phyloP scores from a whole-genome alignment of 1,284 basidiomycete genomes.

The Schizophyllum amplum region DNA sequence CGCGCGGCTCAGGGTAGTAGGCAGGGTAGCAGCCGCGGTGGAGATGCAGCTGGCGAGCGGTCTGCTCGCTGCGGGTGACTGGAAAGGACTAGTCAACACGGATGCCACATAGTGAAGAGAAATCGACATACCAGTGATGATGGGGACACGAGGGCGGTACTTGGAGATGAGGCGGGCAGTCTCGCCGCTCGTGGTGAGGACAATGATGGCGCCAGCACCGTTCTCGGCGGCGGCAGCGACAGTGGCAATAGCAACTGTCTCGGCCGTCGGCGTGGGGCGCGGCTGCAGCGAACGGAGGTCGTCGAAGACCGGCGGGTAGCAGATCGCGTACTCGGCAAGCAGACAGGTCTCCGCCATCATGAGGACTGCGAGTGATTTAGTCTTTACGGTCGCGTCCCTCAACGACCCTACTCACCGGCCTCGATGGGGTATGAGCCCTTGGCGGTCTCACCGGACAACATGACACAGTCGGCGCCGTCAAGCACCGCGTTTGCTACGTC shows the following conservation, averaged over 20 bases:
- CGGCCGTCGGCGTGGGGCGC: conserved; percentile 85
- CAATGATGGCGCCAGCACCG: conserved; percentile 88
- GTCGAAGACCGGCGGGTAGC: conserved; percentile 88
- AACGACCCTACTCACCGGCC: conserved; percentile 55
- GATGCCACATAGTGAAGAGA: not conserved
- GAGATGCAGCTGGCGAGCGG: conserved; percentile 93
- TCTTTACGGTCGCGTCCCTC: conserved; percentile 12
- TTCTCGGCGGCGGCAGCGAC: conserved; percentile 95
- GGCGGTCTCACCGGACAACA: conserved; percentile 97
- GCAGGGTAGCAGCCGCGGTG: conserved; percentile 97
- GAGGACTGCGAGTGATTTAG: conserved; percentile 46
- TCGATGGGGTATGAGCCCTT: conserved; percentile 93
- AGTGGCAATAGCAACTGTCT: conserved; percentile 91
- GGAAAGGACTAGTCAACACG: conserved; percentile 8
- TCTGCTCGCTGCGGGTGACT: conserved; percentile 96
- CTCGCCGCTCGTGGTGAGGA: conserved; percentile 94
- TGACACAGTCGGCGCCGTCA: conserved; percentile 96
- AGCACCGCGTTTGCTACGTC: conserved; percentile 98
- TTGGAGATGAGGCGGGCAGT: conserved; percentile 96
- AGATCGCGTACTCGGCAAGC: conserved; percentile 89
- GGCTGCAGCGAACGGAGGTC: conserved; percentile 74
- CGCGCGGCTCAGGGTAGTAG: conserved; percentile 91
- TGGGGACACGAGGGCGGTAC: conserved; percentile 91
- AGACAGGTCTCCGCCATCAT: conserved; percentile 99
- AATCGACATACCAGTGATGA: conserved; percentile 71